These are phyloP conservation scores for Aspergillus awamori DNA, from an alignment of 2,329 filamentous ascomycete genomes.

Conservation along the genomic window DNA sequence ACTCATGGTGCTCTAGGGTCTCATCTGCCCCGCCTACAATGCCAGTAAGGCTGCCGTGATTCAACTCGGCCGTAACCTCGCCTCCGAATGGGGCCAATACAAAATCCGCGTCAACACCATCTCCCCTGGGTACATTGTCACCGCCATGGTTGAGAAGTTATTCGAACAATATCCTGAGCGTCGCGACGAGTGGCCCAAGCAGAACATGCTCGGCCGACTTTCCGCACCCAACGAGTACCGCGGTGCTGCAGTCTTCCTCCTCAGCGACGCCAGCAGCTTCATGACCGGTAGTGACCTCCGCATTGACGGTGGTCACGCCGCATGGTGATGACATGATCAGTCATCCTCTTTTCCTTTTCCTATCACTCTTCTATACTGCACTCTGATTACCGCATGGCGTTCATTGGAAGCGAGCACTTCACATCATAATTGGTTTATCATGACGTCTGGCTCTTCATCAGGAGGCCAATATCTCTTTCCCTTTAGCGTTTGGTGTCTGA, in stretches of 20 bases:
- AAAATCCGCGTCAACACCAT: conserved; percentile 55
- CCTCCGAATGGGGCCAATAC: conserved; percentile 52
- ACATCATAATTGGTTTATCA: neutral
- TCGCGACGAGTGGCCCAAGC: conserved; percentile 77
- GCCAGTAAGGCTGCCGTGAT: conserved; percentile 53
- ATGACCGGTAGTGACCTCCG: conserved; percentile 59
- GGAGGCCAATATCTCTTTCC: neutral
- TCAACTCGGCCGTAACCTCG: conserved; percentile 51
- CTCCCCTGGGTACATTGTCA: conserved; percentile 52
- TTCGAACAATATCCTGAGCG: conserved; percentile 70
- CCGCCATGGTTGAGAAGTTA: conserved; percentile 49
- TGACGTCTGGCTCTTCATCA: neutral
- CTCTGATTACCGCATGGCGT: neutral
- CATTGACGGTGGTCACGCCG: conserved; percentile 58
- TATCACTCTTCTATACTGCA: neutral
- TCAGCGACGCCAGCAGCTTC: conserved; percentile 56
- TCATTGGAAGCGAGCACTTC: neutral
- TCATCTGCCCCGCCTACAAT: conserved; percentile 54
- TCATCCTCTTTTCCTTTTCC: neutral
- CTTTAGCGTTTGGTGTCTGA: neutral
- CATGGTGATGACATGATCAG: conserved; percentile 47
- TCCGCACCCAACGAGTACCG: conserved; percentile 71
- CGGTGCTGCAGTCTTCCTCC: conserved; percentile 53
- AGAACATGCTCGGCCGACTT: conserved; percentile 80
- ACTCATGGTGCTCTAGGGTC: conserved; percentile 36